A percentile compares a stretch with the other conserved stretches of the same genome.
These are phyloP conservation scores for Wallemia hederae DNA, from an alignment of 1,284 basidiomycete species.

Conservation along the genomic window DNA sequence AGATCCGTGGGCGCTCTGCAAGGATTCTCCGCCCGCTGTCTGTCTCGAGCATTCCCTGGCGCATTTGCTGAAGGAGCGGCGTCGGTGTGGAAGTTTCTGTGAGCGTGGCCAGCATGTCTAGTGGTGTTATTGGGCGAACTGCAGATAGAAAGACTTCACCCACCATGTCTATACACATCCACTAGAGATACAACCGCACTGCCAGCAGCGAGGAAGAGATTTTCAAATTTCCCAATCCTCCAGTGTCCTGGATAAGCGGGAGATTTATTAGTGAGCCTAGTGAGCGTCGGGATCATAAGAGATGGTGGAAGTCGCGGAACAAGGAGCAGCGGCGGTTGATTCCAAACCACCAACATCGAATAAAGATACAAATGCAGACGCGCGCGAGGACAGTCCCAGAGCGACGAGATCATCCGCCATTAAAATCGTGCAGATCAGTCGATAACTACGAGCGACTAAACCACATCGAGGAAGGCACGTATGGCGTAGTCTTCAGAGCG, in stretches of 20 bases:
- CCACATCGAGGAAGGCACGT: constrained; percentile 96
- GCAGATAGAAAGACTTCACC: background rate
- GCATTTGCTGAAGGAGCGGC: constrained; percentile 43
- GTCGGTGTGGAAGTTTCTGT: constrained; percentile 59
- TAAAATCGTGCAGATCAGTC: constrained; percentile 58
- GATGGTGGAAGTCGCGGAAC: too few relatives aligned
- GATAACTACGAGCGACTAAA: constrained; percentile 80
- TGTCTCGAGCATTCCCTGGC: constrained; percentile 47
- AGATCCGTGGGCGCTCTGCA: constrained; percentile 53
- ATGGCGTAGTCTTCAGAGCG: constrained; percentile 89
- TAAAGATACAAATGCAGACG: background rate
- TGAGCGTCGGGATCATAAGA: background rate
- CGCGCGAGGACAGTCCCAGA: background rate
- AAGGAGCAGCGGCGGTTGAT: background rate
- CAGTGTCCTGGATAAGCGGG: background rate
- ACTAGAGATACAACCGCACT: constrained; percentile 55
- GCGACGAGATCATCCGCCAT: constrained; percentile 28
- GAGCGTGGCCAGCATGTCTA: constrained; percentile 76
- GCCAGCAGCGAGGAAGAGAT: constrained; percentile 55
- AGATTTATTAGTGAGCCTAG: background rate
- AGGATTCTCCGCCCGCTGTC: constrained; percentile 56
- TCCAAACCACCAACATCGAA: background rate
- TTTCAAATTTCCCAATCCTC: constrained; percentile 24
- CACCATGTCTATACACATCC: constrained; percentile 17
- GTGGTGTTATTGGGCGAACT: background rate